A percentile compares a stretch with the other conserved stretches of the same genome.
phyloP scores from a whole-genome alignment of 345 rosid genomes.

The Rhodamnia rubescens region DNA sequence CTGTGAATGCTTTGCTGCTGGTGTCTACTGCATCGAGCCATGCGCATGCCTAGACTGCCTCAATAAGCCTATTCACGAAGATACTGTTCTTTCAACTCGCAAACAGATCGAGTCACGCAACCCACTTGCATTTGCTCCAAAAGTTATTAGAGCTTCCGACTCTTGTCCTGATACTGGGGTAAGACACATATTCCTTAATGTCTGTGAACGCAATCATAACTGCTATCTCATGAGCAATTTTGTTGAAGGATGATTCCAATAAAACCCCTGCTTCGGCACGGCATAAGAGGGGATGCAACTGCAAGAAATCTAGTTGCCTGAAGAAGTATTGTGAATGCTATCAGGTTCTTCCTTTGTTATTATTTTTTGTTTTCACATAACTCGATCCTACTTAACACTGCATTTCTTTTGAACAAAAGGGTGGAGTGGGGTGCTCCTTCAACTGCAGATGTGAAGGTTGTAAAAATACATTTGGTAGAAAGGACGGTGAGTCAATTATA shows the following conservation, averaged over 20 bases:
- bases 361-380: background rate
- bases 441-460: slow-evolving; percentile 98
- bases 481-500: slow-evolving; percentile 55
- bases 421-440: slow-evolving; percentile 95
- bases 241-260: slow-evolving; percentile 59
- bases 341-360: slow-evolving; percentile 48
- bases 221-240: slow-evolving; percentile 1
- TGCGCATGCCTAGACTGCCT: slow-evolving; percentile 93
- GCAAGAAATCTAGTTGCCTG: slow-evolving; percentile 89
- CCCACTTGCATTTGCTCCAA: slow-evolving; percentile 99
- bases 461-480: slow-evolving; percentile 85
- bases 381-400: background rate
- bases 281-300: slow-evolving; percentile 96
- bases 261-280: slow-evolving; percentile 94
- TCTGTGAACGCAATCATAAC: background rate
- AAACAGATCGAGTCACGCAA: slow-evolving; percentile 94
- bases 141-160: slow-evolving; percentile 65
- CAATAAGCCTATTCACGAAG: slow-evolving; percentile 90
- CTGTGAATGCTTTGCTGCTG: slow-evolving; percentile 99
- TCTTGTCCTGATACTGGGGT: slow-evolving; percentile 55
- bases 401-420: slow-evolving; percentile 25
- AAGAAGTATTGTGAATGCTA: slow-evolving; percentile 99
- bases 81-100: slow-evolving; percentile 87
- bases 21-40: slow-evolving; percentile 88
- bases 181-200: background rate